phyloP scores from a whole-genome alignment of 805 yeast genomes.

The Schizosaccharomyces osmophilus region DNA sequence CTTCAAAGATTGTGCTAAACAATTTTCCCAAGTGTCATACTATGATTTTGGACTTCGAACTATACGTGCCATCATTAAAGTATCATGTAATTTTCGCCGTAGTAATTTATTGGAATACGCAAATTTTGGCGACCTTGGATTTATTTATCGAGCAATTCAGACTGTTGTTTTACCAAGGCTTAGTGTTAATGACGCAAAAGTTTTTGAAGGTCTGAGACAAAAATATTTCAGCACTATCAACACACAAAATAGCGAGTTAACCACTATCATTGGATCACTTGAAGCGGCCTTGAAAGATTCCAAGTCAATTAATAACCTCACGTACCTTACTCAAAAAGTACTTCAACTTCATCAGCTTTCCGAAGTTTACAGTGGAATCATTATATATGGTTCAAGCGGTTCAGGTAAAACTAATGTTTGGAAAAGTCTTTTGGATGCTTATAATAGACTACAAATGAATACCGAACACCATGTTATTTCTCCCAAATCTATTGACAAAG shows the following conservation, averaged over 20 bases:
- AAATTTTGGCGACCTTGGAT: too few species aligned
- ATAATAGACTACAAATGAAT: conserved; percentile 17
- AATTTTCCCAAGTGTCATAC: conserved; percentile 34
- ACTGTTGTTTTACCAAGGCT: too few species aligned
- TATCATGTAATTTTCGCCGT: not conserved
- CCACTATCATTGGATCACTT: too few species aligned
- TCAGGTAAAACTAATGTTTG: conserved; percentile 45
- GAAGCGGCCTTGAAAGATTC: too few species aligned
- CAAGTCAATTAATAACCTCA: too few species aligned
- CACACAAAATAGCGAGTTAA: too few species aligned
- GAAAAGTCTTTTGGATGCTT: conserved; percentile 23
- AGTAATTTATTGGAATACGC: too few species aligned
- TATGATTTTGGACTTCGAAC: conserved; percentile 83
- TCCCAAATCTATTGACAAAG: conserved; percentile 51
- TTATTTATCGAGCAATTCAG: too few species aligned
- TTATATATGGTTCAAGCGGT: conserved; percentile 56
- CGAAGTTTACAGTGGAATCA: conserved; percentile 47
- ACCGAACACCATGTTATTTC: conserved; percentile 29
- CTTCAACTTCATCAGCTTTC: conserved; percentile 39
- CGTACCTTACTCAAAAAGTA: conserved; percentile 18
- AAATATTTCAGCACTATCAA: too few species aligned
- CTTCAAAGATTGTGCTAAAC: conserved; percentile 21
- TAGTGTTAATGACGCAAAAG: too few species aligned
- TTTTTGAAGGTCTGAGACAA: too few species aligned
- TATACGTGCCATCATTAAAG: conserved; percentile 35